Evolutionary conservation across 2,329 filamentous ascomycete species (phyloP).

Genomic region (Talaromyces sp.): DNA sequence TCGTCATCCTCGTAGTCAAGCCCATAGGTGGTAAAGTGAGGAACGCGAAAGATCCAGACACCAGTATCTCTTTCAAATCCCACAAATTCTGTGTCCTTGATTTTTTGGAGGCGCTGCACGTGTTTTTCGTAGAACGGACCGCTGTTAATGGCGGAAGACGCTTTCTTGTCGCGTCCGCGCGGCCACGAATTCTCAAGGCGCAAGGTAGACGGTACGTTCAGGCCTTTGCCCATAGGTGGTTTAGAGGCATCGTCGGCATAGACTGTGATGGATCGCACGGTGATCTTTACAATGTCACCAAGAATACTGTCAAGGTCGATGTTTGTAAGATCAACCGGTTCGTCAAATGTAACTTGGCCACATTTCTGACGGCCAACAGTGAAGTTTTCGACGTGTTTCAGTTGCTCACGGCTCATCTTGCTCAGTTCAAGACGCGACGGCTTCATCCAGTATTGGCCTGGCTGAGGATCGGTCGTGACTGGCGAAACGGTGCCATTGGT

Average conservation of each 20-base stretch:
- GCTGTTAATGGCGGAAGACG: slow-evolving; percentile 51
- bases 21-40: slow-evolving; percentile 94
- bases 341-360: slow-evolving; percentile 75
- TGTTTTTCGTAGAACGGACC: slow-evolving; percentile 72
- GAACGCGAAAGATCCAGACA: slow-evolving; percentile 86
- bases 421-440: slow-evolving; percentile 69
- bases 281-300: slow-evolving; percentile 68
- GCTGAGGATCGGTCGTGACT: slow-evolving; percentile 44
- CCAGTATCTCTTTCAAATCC: slow-evolving; percentile 74
- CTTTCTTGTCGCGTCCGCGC: slow-evolving; percentile 57
- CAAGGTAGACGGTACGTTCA: slow-evolving; percentile 87
- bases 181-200: slow-evolving; percentile 92
- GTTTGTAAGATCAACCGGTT: slow-evolving; percentile 73
- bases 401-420: slow-evolving; percentile 72
- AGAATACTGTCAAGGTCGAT: slow-evolving; percentile 76
- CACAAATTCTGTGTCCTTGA: slow-evolving; percentile 74
- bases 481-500: slow-evolving; percentile 26
- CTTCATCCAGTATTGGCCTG: slow-evolving; percentile 81
- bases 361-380: slow-evolving; percentile 76
- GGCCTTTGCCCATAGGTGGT: slow-evolving; percentile 74
- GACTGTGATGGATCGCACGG: slow-evolving; percentile 76
- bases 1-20: slow-evolving; percentile 67
- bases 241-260: slow-evolving; percentile 73
- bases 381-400: slow-evolving; percentile 67
- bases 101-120: slow-evolving; percentile 68